Percentiles rank a stretch among this genome's conserved stretches.
Evolutionary conservation across 2,329 filamentous ascomycete species (phyloP).

Genomic region (Zasmidium cellare): DNA sequence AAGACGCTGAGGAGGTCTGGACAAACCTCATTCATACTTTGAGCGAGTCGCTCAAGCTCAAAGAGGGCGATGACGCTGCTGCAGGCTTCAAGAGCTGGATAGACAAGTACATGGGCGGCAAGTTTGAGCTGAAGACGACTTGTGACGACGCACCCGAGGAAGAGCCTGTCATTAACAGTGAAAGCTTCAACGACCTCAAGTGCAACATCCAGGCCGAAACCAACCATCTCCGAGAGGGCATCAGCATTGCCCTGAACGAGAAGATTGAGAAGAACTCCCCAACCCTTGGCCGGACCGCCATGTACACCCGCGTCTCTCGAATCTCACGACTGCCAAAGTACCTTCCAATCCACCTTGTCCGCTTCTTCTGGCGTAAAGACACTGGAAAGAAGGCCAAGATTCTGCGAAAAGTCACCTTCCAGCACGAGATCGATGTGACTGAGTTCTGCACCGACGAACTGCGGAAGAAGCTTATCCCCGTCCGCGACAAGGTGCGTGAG

Average conservation of each 20-base stretch:
- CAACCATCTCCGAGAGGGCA: conserved; percentile 88
- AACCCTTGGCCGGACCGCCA: conserved; percentile 71
- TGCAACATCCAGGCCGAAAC: conserved; percentile 88
- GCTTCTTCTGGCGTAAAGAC: conserved; percentile 96
- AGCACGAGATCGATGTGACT: conserved; percentile 84
- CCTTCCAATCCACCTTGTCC: conserved; percentile 93
- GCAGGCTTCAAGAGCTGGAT: conserved; percentile 66
- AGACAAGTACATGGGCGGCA: conserved; percentile 85
- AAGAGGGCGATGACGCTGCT: conserved; percentile 49
- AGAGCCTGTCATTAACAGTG: conserved; percentile 64
- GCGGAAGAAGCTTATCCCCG: conserved; percentile 76
- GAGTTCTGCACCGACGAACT: conserved; percentile 95
- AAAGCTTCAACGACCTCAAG: conserved; percentile 87
- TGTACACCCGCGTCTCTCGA: conserved; percentile 87
- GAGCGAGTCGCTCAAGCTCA: conserved; percentile 72
- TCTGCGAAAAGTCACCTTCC: conserved; percentile 97
- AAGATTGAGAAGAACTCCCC: conserved; percentile 88
- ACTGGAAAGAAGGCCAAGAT: conserved; percentile 99
- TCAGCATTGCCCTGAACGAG: conserved; percentile 78
- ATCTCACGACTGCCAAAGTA: conserved; percentile 92
- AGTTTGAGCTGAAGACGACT: conserved; percentile 73
- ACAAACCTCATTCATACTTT: conserved; percentile 88
- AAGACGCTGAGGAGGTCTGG: conserved; percentile 98
- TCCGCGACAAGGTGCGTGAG: conserved; percentile 95
- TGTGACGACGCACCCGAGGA: conserved; percentile 86